These are phyloP conservation scores for Xenoacremonium recifei DNA, from an alignment of 2,329 filamentous ascomycete species.

Conservation along the genomic window DNA sequence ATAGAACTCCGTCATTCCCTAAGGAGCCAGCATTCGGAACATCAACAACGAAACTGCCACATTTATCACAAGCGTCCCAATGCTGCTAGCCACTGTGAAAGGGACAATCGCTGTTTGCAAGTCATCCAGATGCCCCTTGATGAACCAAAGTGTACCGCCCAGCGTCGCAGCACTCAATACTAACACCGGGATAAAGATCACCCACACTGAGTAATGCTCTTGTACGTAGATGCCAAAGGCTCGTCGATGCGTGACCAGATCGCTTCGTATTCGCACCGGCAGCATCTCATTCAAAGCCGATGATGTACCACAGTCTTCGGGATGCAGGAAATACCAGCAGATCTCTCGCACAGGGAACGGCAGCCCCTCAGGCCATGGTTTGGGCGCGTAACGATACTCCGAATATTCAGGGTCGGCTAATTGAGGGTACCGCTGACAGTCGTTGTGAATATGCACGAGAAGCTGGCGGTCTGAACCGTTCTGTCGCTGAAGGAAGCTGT, in stretches of 20 bases:
- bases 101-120: background rate
- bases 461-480: background rate
- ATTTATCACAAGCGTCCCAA: background rate
- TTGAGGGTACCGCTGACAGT: background rate
- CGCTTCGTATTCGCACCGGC: background rate
- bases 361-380: background rate
- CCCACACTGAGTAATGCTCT: background rate
- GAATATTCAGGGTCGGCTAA: background rate
- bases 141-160: background rate
- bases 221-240: background rate
- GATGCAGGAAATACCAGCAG: background rate
- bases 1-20: no score
- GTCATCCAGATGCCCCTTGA: background rate
- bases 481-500: background rate
- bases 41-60: background rate
- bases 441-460: background rate
- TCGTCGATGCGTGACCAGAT: background rate
- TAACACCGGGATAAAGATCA: background rate
- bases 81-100: background rate
- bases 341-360: background rate
- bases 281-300: background rate
- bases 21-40: background rate
- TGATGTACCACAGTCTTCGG: background rate
- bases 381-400: background rate
- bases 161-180: background rate